Evolutionary conservation across 805 yeast genomes (phyloP), one percentile per base, ranked within the genome.

Genomic region (Myxozyma kluyveri): DNA sequence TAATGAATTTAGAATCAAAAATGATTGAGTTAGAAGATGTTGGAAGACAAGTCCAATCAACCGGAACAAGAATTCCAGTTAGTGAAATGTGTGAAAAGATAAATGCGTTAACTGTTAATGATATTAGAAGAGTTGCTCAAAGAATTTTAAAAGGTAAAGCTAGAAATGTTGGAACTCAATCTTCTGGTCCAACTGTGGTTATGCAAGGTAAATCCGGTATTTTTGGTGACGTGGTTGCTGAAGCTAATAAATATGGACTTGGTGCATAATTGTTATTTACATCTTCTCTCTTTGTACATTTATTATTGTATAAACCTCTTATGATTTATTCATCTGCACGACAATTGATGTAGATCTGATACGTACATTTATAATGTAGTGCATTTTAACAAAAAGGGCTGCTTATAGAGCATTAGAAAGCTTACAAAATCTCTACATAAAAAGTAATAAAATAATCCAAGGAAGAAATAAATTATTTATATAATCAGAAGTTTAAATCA

Each of bases 21-120:
- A 77, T 91, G 75, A 95, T 95, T n/a, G 90, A 88, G 65, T 74
- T 93, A 50, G 99, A 93, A 70, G 99, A 93, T 64, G 75, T 90
- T 70, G 98, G 98, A 12, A 81, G 98, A 69, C 99, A 93, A 69
- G 81, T 93, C 23, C 96, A 87, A 69, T 80, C 87, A 42, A 40
- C 40, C 12, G 33, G 14, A 29, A 78, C 78, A 59, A 80, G 86
- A 59, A 78, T 90, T 6, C 81, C 86, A 12, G 83, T 88, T 6
- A 72, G 75, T 31, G 96, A 89, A 63, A 89, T 91, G 95, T 83
- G 91, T 50, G 72, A 69, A 4, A 81, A 82, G 63, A 88, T 93
- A 56, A 89, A 86, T 52, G 65, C 67, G 9, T 77, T 93, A 56
- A 78, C 87, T 0, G 76, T 81, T 2, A 71, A 70, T 4, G 96